phyloP scores from a whole-genome alignment of 371 early-diverging fungal genomes.

The Lichtheimia hyalospora region DNA sequence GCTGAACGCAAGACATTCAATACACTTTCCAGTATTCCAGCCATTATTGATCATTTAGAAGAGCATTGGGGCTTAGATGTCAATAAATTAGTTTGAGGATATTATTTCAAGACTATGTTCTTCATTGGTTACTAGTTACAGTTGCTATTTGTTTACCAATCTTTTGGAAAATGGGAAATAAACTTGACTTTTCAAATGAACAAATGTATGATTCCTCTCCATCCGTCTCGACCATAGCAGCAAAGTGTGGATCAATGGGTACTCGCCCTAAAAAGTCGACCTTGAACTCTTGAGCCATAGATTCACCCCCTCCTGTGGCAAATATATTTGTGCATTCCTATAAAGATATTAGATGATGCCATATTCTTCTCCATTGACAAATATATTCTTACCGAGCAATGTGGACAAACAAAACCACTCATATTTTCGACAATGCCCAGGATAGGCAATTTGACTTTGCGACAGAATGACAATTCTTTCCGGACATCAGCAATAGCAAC shows the following conservation, averaged over 20 bases:
- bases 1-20: conserved; percentile 90
- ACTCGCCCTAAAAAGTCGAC: conserved; percentile 81
- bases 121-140: background rate
- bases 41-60: conserved; percentile 83
- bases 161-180: conserved; percentile 61
- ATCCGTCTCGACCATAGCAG: conserved; percentile 65
- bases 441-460: conserved; percentile 75
- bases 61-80: conserved; percentile 69
- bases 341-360: conserved; percentile 21
- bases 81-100: conserved; percentile 13
- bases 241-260: conserved; percentile 84
- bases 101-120: background rate
- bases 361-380: background rate
- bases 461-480: conserved; percentile 86
- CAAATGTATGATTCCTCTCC: conserved; percentile 51
- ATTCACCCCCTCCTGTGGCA: conserved; percentile 91
- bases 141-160: conserved; percentile 53
- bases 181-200: conserved; percentile 57
- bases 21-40: conserved; percentile 75
- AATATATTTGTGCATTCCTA: conserved; percentile 89
- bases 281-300: conserved; percentile 78
- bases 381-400: conserved; percentile 66
- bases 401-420: conserved; percentile 89
- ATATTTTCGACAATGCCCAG: conserved; percentile 95
- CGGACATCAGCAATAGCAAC: conserved; percentile 88